These are phyloP conservation scores for Alternaria viburni DNA, from an alignment of 2,329 filamentous ascomycete species.

Conservation along the genomic window DNA sequence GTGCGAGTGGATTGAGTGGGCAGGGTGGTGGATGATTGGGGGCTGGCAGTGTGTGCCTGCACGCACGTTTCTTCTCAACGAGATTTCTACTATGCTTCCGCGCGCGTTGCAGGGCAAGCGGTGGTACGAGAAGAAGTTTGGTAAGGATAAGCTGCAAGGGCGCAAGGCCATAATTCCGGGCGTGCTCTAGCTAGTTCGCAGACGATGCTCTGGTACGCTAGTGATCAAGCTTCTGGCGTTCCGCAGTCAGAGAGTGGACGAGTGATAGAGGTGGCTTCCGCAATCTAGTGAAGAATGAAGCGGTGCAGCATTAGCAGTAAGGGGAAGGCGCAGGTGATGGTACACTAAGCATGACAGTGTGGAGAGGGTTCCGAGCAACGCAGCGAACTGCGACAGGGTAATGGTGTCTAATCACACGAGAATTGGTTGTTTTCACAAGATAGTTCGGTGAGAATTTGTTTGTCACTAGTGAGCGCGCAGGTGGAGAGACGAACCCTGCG, in stretches of 20 bases:
- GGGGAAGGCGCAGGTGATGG: neutral
- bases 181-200: slow-evolving; percentile 49
- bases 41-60: slow-evolving; percentile 73
- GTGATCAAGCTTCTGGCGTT: neutral
- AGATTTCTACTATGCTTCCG: slow-evolving; percentile 88
- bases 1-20: slow-evolving; percentile 97
- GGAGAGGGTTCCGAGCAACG: neutral
- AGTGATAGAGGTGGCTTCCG: neutral
- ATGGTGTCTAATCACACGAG: neutral
- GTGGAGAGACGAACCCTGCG: slow-evolving; percentile 1
- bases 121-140: slow-evolving; percentile 92
- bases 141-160: slow-evolving; percentile 76
- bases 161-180: slow-evolving; percentile 76
- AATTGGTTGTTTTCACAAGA: neutral
- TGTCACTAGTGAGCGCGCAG: neutral
- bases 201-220: neutral
- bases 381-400: neutral
- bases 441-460: neutral
- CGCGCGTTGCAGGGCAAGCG: slow-evolving; percentile 78
- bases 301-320: slow-evolving; percentile 2
- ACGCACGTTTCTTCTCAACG: slow-evolving; percentile 82
- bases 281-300: neutral
- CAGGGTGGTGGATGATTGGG: slow-evolving; percentile 81
- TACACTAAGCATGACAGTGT: slow-evolving; percentile 14
- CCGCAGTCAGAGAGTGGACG: neutral